phyloP scores from a whole-genome alignment of 169 alveolate species.

The Perkinsus olseni region DNA sequence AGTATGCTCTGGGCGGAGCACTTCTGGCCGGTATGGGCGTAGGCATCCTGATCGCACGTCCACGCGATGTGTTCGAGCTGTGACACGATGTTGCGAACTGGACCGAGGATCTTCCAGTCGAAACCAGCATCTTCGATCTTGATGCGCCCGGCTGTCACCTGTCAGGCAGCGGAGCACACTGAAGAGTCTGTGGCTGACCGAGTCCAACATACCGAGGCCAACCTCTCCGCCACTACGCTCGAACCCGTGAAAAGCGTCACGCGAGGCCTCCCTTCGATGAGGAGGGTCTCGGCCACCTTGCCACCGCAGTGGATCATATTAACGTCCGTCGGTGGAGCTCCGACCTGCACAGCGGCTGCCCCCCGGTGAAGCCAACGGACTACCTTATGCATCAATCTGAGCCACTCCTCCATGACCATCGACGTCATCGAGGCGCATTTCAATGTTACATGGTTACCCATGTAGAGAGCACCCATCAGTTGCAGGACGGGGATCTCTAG shows the following conservation, averaged over 20 bases:
- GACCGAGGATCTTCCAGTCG: constrained; percentile 77
- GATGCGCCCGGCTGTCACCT: constrained; percentile 54
- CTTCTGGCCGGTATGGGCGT: constrained; percentile 69
- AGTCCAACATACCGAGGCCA: constrained; percentile 10
- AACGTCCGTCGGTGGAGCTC: constrained; percentile 45
- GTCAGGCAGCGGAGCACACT: neutral
- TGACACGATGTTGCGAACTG: constrained; percentile 41
- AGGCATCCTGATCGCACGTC: constrained; percentile 74
- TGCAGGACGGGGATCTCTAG: constrained; percentile 60
- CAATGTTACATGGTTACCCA: constrained; percentile 55
- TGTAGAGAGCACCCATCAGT: constrained; percentile 55
- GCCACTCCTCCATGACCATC: constrained; percentile 51
- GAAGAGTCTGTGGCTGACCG: constrained; percentile 40
- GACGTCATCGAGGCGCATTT: constrained; percentile 16
- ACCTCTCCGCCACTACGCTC: neutral
- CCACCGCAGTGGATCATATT: too few species aligned
- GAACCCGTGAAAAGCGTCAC: constrained; percentile 65
- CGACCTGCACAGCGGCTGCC: constrained; percentile 42
- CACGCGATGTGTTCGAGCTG: constrained; percentile 64
- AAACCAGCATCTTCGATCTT: constrained; percentile 78
- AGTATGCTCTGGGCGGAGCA: constrained; percentile 76
- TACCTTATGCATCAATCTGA: constrained; percentile 41
- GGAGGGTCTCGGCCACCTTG: constrained; percentile 35
- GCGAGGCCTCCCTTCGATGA: constrained; percentile 41
- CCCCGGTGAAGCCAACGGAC: neutral